Percentiles rank a stretch among this genome's conserved stretches.
Evolutionary conservation across 148 eudicot species (phyloP).

Genomic region (Camellia granthamiana): DNA sequence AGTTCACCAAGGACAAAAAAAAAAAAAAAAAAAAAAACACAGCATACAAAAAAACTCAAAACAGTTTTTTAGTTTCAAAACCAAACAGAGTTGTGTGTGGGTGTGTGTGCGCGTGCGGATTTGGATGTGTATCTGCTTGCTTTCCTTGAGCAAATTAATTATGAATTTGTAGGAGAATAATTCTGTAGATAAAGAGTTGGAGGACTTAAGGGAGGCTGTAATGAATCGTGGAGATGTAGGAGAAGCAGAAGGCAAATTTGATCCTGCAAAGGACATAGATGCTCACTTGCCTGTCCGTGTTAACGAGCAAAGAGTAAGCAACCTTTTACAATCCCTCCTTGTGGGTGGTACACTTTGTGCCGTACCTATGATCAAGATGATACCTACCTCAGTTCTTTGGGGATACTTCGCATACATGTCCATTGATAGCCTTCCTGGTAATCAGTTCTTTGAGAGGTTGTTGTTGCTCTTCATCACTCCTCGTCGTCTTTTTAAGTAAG

Average conservation of each 20-base stretch:
- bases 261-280: constrained; percentile 57
- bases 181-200: constrained; percentile 41
- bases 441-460: constrained; percentile 67
- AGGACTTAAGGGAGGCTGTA: constrained; percentile 51
- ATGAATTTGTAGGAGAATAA: constrained; percentile 21
- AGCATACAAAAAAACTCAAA: no score
- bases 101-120: neutral
- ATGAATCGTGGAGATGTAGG: constrained; percentile 30
- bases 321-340: constrained; percentile 59
- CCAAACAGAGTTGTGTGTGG: neutral
- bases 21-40: no score
- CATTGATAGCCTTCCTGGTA: constrained; percentile 70
- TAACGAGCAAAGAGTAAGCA: constrained; percentile 72
- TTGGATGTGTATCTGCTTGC: neutral
- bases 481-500: constrained; percentile 55
- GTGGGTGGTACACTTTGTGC: constrained; percentile 43
- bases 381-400: constrained; percentile 75
- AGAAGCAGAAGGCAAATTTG: constrained; percentile 30
- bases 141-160: constrained; percentile 6
- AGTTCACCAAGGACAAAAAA: no score
- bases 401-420: constrained; percentile 72
- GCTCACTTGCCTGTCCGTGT: constrained; percentile 65
- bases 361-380: constrained; percentile 56
- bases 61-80: no score
- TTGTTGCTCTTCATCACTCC: constrained; percentile 47